phyloP scores from a whole-genome alignment of 2,329 filamentous ascomycete genomes.

The Coniochaeta hoffmannii region DNA sequence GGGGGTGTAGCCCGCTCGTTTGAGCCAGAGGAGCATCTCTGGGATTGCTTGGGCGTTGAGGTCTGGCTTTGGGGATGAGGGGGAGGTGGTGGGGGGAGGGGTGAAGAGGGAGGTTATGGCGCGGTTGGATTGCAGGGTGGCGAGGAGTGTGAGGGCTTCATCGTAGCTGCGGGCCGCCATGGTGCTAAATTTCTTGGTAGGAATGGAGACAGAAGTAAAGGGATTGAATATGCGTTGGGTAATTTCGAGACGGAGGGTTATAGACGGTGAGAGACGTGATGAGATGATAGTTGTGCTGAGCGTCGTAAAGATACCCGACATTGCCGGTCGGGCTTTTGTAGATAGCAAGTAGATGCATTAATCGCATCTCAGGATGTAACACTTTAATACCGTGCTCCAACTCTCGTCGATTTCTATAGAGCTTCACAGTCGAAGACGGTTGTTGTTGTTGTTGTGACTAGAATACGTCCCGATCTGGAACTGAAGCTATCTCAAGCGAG shows the following conservation, averaged over 20 bases:
- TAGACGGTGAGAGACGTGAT: not conserved
- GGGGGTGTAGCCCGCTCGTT: conserved; percentile 63
- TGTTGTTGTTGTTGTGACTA: not conserved
- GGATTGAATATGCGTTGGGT: no score
- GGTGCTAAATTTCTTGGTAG: no score
- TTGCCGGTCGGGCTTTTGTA: not conserved
- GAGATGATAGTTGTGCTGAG: not conserved
- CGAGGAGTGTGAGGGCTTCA: conserved; percentile 41
- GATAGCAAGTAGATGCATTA: no score
- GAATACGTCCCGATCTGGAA: not conserved
- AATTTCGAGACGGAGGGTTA: no score
- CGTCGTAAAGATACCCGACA: not conserved
- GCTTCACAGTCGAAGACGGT: not conserved
- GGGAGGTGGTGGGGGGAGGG: conserved; percentile 32
- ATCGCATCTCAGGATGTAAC: no score
- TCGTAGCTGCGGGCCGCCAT: not conserved
- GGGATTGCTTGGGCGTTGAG: conserved; percentile 67
- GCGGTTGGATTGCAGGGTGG: conserved; percentile 79
- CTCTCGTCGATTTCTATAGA: no score
- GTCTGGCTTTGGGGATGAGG: conserved; percentile 37
- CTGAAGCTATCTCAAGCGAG: not conserved
- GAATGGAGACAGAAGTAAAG: no score
- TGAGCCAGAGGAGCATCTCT: conserved; percentile 74
- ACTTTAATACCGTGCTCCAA: no score
- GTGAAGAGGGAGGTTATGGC: conserved; percentile 58